Base-by-base conservation (phyloP, 192 early-diverging fungal genomes). In the Linnemannia elongata region DNA sequence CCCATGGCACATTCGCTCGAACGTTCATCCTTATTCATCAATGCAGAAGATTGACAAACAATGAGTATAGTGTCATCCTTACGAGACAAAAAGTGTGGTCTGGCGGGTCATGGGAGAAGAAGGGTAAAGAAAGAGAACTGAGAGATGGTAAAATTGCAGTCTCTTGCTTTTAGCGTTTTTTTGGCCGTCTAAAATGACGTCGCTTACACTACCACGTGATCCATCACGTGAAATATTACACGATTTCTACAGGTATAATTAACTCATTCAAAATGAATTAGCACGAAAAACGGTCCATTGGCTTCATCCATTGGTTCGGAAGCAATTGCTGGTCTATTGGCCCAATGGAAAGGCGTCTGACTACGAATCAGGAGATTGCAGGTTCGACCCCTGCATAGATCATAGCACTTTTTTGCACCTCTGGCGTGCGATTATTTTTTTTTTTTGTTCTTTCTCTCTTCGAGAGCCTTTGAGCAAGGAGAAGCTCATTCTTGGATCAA, bases 1-100 rank as follows among this genome's bases (percentile, higher is more conserved):
- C 49, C 1, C 69, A 24, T n/a, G 22, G 35, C 18, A 39, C 30
- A 18, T 6, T 39, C 39, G 35, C 69, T 41, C 10, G 35, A 33
- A 45, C 15, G 1, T 38, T 10, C 0, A 3, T 66, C 13, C 24
- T 20, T 6, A 1, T 33, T 35, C 6, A 71, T 38, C 24, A 1
- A 70, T 7, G 30, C 2, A 20, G 22, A 13, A 35, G 7, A 3
- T 6, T 4, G 15, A 10, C 39, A 38, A 10, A 18, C 6, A 22
- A 24, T 9, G 24, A 71, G 41, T 8, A 27, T 7, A 2, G 24
- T 41, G 24, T 8, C 12, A 49, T 55, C 35, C 72, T 83, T 83
- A 83, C 82, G 82, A 83, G 76, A 83, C 82, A 42, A 83, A 83
- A n/a, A 83, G 76, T 22, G 82, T 83, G 9, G 74, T 75, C 33